Evolutionary conservation across 768 basidiomycete genomes (phyloP).

Genomic region (Epithele typhae): DNA sequence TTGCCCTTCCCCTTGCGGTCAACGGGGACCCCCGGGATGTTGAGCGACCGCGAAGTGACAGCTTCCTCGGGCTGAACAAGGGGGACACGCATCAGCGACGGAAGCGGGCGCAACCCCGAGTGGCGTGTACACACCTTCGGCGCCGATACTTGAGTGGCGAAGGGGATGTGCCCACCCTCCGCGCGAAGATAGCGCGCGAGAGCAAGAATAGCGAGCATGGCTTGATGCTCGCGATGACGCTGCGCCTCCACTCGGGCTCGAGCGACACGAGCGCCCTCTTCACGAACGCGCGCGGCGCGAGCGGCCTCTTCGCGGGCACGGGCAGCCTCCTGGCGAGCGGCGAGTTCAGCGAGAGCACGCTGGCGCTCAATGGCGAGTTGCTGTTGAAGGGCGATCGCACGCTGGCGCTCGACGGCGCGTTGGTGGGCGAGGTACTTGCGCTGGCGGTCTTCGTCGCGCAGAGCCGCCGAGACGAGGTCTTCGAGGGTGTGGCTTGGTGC

Average conservation of each 20-base stretch:
- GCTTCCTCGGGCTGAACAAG: constrained; percentile 1
- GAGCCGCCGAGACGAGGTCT: constrained; percentile 3
- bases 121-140: background rate
- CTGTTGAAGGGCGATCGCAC: constrained; percentile 2
- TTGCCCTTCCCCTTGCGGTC: constrained; percentile 21
- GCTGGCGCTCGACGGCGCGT: constrained; percentile 4
- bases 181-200: background rate
- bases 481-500: background rate
- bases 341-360: background rate
- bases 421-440: constrained; percentile 2
- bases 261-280: background rate
- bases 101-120: background rate
- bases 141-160: background rate
- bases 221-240: background rate
- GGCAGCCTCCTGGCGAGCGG: constrained; percentile 1
- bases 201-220: background rate
- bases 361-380: constrained; percentile 7
- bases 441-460: constrained; percentile 10
- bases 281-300: background rate
- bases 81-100: background rate
- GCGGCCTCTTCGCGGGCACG: background rate
- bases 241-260: background rate
- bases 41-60: background rate
- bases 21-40: background rate
- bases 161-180: background rate